Evolutionary conservation across 257 asterid species (phyloP).

Genomic region (Nicotiana paniculata): DNA sequence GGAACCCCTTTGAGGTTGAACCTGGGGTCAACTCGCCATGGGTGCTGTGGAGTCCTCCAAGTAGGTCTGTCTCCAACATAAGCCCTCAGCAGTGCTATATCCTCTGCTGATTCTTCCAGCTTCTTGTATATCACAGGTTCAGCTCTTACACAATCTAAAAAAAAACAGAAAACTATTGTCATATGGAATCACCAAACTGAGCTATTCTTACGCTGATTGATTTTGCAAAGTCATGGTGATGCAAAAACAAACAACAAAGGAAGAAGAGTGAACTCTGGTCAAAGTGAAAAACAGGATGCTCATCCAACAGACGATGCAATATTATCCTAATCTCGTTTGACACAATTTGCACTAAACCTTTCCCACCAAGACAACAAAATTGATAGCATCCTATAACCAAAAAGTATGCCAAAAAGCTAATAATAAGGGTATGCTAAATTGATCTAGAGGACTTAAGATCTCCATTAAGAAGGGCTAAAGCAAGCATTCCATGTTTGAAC

Average conservation of each 20-base stretch:
- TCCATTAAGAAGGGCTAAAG: not conserved
- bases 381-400: not conserved
- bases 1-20: constrained; percentile 84
- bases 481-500: not conserved
- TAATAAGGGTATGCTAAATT: not conserved
- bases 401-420: not conserved
- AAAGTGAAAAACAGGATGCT: not conserved
- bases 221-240: not conserved
- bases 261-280: not conserved
- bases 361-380: not conserved
- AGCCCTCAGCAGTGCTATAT: constrained; percentile 68
- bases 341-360: not conserved
- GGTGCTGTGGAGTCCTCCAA: constrained; percentile 79
- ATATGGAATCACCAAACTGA: not conserved
- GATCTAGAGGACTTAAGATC: not conserved
- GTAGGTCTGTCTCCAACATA: constrained; percentile 91
- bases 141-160: constrained; percentile 77
- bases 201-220: not conserved
- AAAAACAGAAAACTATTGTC: not conserved
- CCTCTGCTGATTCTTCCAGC: constrained; percentile 58
- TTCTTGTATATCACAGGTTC: constrained; percentile 88
- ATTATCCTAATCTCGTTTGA: not conserved
- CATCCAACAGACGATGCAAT: not conserved
- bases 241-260: not conserved
- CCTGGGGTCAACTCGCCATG: constrained; percentile 63